These are phyloP conservation scores for Calcarisporium arbuscula DNA, from an alignment of 2,329 filamentous ascomycete species.

Conservation along the genomic window DNA sequence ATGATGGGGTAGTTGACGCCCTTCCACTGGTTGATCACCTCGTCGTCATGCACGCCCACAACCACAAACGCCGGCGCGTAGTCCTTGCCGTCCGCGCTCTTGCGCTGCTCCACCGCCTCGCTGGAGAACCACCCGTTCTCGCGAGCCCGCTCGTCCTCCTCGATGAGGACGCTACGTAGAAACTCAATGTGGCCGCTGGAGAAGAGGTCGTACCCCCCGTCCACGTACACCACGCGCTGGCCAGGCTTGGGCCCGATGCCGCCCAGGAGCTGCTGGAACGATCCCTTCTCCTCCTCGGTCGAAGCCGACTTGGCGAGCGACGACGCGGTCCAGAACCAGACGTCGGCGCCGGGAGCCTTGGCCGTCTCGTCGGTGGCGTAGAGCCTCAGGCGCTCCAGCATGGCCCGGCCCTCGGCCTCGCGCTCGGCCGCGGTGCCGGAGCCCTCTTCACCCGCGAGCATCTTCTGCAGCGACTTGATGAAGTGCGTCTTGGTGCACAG, in stretches of 20 bases:
- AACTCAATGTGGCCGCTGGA: slow-evolving; percentile 97
- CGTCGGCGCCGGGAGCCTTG: slow-evolving; percentile 68
- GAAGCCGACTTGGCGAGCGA: slow-evolving; percentile 37
- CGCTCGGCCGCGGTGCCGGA: slow-evolving; percentile 63
- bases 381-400: slow-evolving; percentile 70
- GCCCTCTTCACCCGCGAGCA: slow-evolving; percentile 66
- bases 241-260: slow-evolving; percentile 68
- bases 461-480: slow-evolving; percentile 69
- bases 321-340: slow-evolving; percentile 74
- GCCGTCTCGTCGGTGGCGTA: slow-evolving; percentile 87
- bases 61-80: slow-evolving; percentile 84
- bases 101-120: slow-evolving; percentile 55
- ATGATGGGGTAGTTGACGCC: slow-evolving; percentile 98
- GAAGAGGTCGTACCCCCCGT: slow-evolving; percentile 95
- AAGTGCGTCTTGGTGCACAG: slow-evolving; percentile 93
- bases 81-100: slow-evolving; percentile 51
- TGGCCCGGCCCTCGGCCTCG: slow-evolving; percentile 54
- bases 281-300: slow-evolving; percentile 48
- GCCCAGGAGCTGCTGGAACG: slow-evolving; percentile 61
- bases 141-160: slow-evolving; percentile 64
- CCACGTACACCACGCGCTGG: slow-evolving; percentile 87
- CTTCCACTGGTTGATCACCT: slow-evolving; percentile 94
- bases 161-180: slow-evolving; percentile 65
- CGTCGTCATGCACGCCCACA: slow-evolving; percentile 88
- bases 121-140: slow-evolving; percentile 69